Percentiles rank a stretch among this genome's conserved stretches.
phyloP scores from a whole-genome alignment of 1,139 yeast species.

The Insectozyma bohioensis region DNA sequence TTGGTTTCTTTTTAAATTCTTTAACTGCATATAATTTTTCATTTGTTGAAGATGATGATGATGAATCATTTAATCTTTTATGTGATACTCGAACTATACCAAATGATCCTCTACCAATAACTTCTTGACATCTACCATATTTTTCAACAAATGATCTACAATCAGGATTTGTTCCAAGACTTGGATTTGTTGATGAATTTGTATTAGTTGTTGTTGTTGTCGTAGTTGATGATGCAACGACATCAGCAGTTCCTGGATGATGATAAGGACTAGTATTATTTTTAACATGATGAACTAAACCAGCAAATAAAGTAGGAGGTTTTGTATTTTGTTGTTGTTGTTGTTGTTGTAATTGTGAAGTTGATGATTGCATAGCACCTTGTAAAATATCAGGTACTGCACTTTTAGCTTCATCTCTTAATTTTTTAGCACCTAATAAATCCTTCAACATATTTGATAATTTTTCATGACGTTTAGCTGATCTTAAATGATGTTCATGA shows the following conservation, averaged over 20 bases:
- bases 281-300: slow-evolving; percentile 70
- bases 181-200: neutral
- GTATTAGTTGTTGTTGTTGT: neutral
- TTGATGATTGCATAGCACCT: slow-evolving; percentile 14
- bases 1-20: slow-evolving; percentile 43
- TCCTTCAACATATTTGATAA: slow-evolving; percentile 84
- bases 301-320: slow-evolving; percentile 82
- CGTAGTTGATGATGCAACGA: neutral
- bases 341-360: slow-evolving; percentile 14
- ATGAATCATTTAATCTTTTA: slow-evolving; percentile 26
- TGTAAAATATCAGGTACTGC: slow-evolving; percentile 72
- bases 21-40: slow-evolving; percentile 48
- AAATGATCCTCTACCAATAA: slow-evolving; percentile 48
- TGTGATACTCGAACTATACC: slow-evolving; percentile 50
- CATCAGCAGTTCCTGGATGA: slow-evolving; percentile 14
- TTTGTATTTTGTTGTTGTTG: slow-evolving; percentile 12
- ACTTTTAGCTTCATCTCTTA: slow-evolving; percentile 76
- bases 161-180: slow-evolving; percentile 18
- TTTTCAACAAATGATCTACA: slow-evolving; percentile 47
- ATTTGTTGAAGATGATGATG: neutral
- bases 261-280: slow-evolving; percentile 26
- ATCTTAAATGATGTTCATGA: slow-evolving; percentile 78
- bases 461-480: slow-evolving; percentile 85
- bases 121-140: slow-evolving; percentile 52
- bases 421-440: slow-evolving; percentile 75